phyloP scores from a whole-genome alignment of 306 rosid genomes.

The Quercus parvula region DNA sequence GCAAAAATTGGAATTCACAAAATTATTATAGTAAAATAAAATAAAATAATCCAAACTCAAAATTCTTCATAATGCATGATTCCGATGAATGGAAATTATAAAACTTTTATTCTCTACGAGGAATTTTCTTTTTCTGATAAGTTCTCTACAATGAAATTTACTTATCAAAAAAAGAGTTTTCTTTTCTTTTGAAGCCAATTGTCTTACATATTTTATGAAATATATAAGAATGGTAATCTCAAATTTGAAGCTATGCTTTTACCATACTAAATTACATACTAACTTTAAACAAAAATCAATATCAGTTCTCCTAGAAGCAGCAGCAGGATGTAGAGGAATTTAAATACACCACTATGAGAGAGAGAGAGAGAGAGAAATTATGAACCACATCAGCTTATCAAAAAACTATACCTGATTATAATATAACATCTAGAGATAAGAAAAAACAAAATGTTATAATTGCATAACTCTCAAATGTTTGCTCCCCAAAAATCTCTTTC shows the following conservation, averaged over 20 bases:
- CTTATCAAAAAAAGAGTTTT: too few relatives aligned
- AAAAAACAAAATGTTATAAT: background rate
- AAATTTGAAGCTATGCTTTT: background rate
- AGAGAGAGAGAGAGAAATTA: too few relatives aligned
- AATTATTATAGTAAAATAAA: background rate
- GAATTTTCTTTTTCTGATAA: too few relatives aligned
- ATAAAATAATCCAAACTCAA: background rate
- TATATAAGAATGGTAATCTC: background rate
- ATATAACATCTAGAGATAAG: background rate
- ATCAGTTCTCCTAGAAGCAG: background rate
- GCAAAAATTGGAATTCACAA: background rate
- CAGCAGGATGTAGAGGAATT: background rate
- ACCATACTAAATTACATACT: background rate
- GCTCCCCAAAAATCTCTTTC: conserved; percentile 15
- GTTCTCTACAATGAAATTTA: too few relatives aligned
- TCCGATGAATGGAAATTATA: background rate
- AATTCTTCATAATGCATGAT: background rate
- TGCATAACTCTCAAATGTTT: conserved; percentile 3
- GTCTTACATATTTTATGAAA: background rate
- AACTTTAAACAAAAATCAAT: too few relatives aligned
- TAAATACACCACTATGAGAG: background rate
- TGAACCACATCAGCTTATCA: background rate
- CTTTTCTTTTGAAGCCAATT: background rate
- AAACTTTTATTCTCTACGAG: too few relatives aligned
- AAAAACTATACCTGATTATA: background rate